phyloP scores from a whole-genome alignment of 257 asterid genomes.

The Penstemon davidsonii region DNA sequence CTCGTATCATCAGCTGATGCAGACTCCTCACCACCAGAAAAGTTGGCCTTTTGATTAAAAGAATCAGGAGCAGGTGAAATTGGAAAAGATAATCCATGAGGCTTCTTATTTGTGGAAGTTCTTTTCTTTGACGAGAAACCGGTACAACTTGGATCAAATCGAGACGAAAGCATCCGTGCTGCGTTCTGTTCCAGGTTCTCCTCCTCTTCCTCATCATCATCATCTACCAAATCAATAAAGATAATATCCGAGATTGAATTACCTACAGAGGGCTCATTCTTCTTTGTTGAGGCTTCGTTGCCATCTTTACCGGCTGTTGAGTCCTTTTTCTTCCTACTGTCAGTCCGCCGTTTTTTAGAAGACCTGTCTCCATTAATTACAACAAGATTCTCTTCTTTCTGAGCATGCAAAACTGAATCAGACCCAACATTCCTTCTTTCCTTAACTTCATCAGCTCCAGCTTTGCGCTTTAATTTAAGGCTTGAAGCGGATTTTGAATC shows the following conservation, averaged over 20 bases:
- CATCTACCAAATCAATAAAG: slow-evolving; percentile 52
- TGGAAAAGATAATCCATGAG: slow-evolving; percentile 48
- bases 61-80: slow-evolving; percentile 51
- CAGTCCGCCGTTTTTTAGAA: slow-evolving; percentile 38
- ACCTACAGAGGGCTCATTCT: slow-evolving; percentile 47
- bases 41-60: slow-evolving; percentile 42
- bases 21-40: slow-evolving; percentile 49
- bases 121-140: slow-evolving; percentile 62
- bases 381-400: slow-evolving; percentile 35
- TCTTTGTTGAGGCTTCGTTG: slow-evolving; percentile 41
- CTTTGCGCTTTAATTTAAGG: slow-evolving; percentile 41
- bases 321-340: slow-evolving; percentile 40
- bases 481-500: slow-evolving; percentile 26
- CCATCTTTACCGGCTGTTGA: slow-evolving; percentile 35
- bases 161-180: slow-evolving; percentile 97
- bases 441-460: slow-evolving; percentile 40
- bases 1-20: slow-evolving; percentile 53
- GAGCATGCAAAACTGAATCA: slow-evolving; percentile 29
- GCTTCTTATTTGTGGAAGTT: slow-evolving; percentile 44
- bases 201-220: slow-evolving; percentile 90
- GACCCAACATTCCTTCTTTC: slow-evolving; percentile 28
- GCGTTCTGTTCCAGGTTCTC: slow-evolving; percentile 96
- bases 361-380: slow-evolving; percentile 41
- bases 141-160: slow-evolving; percentile 96
- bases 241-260: slow-evolving; percentile 42